Evolutionary conservation across 2,329 filamentous ascomycete species (phyloP), one percentile per base, ranked within the genome.

Genomic region (Raffaelea deltoideospora): DNA sequence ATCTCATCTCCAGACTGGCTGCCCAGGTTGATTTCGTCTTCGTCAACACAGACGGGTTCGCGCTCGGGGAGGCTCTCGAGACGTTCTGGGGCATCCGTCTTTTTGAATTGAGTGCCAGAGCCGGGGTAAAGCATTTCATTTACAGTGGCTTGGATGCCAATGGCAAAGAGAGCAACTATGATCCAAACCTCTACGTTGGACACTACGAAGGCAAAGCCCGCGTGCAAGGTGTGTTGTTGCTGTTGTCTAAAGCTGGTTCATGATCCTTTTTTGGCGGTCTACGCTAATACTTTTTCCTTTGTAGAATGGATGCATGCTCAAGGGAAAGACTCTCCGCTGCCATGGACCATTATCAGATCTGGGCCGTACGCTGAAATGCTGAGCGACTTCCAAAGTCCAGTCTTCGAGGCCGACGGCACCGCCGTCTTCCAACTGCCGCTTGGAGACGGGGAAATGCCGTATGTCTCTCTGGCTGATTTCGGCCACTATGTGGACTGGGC

Each of bases 21-120:
- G 5, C 21, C 11, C 10, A 15, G 10, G 21, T 22, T 10, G 38
- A 40, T n/a, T 9, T n/a, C 17, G 65, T 65, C 5, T 70, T 65
- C 42, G 52, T 71, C 33, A 72, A 72, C 45, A 62, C 67, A 29
- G 66, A 69, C 47, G 63, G 55, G 44, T 57, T 71, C 37, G 57
- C 57, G 0, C 44, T 63, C 1, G 60, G 62, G 15, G 61, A 67
- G 44, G 56, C 64, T 37, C 52, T 69, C 22, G 67, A 72, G 43
- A 56, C 59, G 2, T 70, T 56, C 45, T 71, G 58, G 61, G 50
- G 56, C 8, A 55, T 67, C 34, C 51, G 63, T 27, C 43, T 53
- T 35, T 58, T 63, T 48, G 51, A 60, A 41, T 40, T 60, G 27
- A 52, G 56, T 7, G 52, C 66, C 39, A 62, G 62, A 41, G 54